A percentile compares a stretch with the other conserved stretches of the same genome.
phyloP scores from a whole-genome alignment of 805 yeast genomes.

The Myxozyma kluyveri region DNA sequence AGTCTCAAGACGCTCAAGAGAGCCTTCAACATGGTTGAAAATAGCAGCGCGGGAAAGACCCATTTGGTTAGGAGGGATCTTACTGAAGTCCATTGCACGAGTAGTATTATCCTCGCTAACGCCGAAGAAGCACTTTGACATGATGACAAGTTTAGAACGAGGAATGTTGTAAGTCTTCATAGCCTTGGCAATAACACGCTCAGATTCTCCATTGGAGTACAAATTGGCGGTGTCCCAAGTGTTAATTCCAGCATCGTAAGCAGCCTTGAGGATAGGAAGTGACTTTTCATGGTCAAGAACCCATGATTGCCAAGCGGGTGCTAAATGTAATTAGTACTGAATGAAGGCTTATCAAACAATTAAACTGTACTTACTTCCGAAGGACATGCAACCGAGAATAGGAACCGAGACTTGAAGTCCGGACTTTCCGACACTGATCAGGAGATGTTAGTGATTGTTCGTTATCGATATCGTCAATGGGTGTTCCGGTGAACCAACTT shows the following conservation, averaged over 20 bases:
- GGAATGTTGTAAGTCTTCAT: slow-evolving; percentile 50
- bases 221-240: slow-evolving; percentile 46
- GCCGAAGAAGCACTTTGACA: slow-evolving; percentile 42
- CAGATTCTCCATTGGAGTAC: slow-evolving; percentile 46
- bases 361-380: too few relatives aligned
- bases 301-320: slow-evolving; percentile 18
- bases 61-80: slow-evolving; percentile 51
- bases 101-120: slow-evolving; percentile 24
- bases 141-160: slow-evolving; percentile 53
- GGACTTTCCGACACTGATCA: too few relatives aligned
- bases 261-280: slow-evolving; percentile 22
- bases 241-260: slow-evolving; percentile 40
- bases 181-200: slow-evolving; percentile 51
- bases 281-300: slow-evolving; percentile 18
- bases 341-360: too few relatives aligned
- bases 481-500: too few relatives aligned
- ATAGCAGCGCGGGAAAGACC: slow-evolving; percentile 50
- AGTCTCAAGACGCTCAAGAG: slow-evolving; percentile 46
- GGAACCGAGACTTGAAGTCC: slow-evolving; percentile 19
- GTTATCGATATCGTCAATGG: too few relatives aligned
- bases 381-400: slow-evolving; percentile 23
- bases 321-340: too few relatives aligned
- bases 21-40: slow-evolving; percentile 45
- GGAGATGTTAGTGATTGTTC: too few relatives aligned
- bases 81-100: slow-evolving; percentile 13